Base-by-base conservation (phyloP, 1,139 yeast genomes). In the Pichia sorboxylosa region DNA sequence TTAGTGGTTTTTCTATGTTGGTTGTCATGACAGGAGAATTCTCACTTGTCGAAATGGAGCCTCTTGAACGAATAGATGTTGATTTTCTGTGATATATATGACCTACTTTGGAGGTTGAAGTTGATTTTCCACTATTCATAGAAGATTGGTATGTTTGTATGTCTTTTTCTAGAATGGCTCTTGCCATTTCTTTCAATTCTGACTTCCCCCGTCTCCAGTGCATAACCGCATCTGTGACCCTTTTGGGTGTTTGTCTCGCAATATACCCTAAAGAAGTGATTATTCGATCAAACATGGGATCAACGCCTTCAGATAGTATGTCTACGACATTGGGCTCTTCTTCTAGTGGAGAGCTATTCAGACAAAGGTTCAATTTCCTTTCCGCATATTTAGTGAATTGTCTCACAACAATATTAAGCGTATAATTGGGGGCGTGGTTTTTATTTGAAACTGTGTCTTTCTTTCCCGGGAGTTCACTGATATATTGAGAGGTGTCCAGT, bases 151-250 rank as follows among this genome's bases (percentile, higher is more conserved):
- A 49, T 17, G 37, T 37, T 16, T 35, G 54, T 57, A 34, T 57
- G 29, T 50, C 61, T 37, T 62, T 59, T 35, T 70, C 77, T 13
- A 70, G 72, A 38, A 74, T 79, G 8, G 68, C 60, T 2, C 81
- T 75, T 0, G 94, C 93, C 60, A 75, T 64, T 4, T 76, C 67
- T 0, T 94, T 85, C 4, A 82, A 78, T 45, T 87, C 96, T 19
- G 92, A 76, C 52, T 90, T 78, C 5, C 92, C 73, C 53, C 87
- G 84, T 38, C 98, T 67, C 99, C 99, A 90, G 51, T 82, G 87
- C 97, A 92, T 87, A 38, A 90, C 95, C 16, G 94, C 83, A 53
- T 92, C 98, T 28, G 92, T 87, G 4, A 92, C 96, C 0, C 96
- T 94, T 48, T 85, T 87, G 1, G 97, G 97, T 45, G 85, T 83